Conservation (phyloP, 768 basidiomycete species). For the Cystofilobasidium bisporidii region DNA sequence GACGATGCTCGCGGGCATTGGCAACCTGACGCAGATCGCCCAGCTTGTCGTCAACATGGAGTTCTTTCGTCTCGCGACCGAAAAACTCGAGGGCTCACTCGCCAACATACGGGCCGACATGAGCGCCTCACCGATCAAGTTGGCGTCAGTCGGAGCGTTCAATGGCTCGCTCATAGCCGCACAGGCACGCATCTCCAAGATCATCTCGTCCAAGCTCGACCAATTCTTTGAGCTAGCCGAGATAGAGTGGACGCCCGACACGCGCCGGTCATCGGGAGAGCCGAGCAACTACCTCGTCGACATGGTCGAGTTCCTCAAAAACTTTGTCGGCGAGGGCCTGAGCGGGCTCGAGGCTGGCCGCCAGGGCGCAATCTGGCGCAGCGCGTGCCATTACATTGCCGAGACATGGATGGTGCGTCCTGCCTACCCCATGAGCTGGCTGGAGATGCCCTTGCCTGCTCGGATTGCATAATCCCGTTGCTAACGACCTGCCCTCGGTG, state of each 20-base stretch:
- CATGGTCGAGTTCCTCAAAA: constrained; percentile 89
- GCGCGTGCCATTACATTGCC: constrained; percentile 78
- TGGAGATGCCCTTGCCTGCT: neutral
- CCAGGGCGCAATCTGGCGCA: constrained; percentile 81
- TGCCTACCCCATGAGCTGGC: constrained; percentile 29
- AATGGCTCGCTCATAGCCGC: constrained; percentile 59
- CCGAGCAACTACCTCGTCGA: constrained; percentile 85
- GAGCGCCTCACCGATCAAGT: constrained; percentile 20
- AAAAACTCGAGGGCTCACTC: constrained; percentile 72
- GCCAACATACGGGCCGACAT: constrained; percentile 57
- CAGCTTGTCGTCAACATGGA: constrained; percentile 89
- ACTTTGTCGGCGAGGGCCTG: constrained; percentile 71
- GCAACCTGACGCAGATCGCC: constrained; percentile 77
- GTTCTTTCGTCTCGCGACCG: constrained; percentile 75
- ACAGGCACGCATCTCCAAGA: constrained; percentile 60
- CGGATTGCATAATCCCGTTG: no score
- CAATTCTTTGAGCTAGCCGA: constrained; percentile 92
- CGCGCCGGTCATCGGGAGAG: constrained; percentile 35
- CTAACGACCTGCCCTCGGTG: no score
- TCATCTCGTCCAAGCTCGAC: constrained; percentile 85
- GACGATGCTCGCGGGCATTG: constrained; percentile 60
- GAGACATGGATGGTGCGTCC: constrained; percentile 71
- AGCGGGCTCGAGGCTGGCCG: constrained; percentile 67
- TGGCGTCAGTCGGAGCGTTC: constrained; percentile 49
- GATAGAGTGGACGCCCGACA: constrained; percentile 72